Conservation (phyloP, 768 basidiomycete species). For the Tylopilus plumbeoviolaceoides region DNA sequence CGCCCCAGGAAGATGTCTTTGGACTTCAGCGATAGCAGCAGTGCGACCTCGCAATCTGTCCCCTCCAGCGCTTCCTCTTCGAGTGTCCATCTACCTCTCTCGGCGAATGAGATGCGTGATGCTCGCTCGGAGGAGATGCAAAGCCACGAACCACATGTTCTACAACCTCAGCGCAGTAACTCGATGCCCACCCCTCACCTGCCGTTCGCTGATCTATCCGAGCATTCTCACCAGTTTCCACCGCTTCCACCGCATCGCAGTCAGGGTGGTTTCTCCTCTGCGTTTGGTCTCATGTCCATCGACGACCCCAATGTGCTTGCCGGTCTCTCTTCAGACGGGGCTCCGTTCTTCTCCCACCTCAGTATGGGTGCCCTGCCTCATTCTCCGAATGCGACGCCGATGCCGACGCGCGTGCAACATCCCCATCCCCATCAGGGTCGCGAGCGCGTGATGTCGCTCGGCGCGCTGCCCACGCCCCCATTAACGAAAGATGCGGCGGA, state of each 20-base stretch:
- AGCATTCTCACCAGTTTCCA: constrained; percentile 4
- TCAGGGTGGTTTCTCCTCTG: constrained; percentile 50
- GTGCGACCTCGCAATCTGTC: constrained; percentile 39
- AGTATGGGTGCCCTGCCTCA: constrained; percentile 25
- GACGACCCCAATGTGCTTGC: constrained; percentile 70
- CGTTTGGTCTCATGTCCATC: constrained; percentile 73
- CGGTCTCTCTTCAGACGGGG: constrained; percentile 51
- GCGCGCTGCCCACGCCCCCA: constrained; percentile 32
- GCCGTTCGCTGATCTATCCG: constrained; percentile 3
- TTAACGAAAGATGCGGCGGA: constrained; percentile 33
- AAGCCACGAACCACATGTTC: constrained; percentile 7
- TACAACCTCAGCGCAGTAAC: constrained; percentile 17
- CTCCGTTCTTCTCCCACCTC: constrained; percentile 55
- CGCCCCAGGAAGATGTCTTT: constrained; percentile 33
- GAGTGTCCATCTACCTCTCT: constrained; percentile 46
- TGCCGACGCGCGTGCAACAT: constrained; percentile 34
- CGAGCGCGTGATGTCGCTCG: constrained; percentile 24
- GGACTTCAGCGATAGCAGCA: constrained; percentile 43
- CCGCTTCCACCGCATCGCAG: constrained; percentile 15
- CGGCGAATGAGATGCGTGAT: constrained; percentile 27
- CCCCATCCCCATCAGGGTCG: constrained; percentile 12
- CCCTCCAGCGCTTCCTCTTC: constrained; percentile 56
- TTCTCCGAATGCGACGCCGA: constrained; percentile 48
- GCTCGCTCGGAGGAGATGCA: constrained; percentile 28
- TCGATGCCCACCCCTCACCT: constrained; percentile 16